phyloP scores from a whole-genome alignment of 257 asterid genomes.

The Handroanthus guayacan region DNA sequence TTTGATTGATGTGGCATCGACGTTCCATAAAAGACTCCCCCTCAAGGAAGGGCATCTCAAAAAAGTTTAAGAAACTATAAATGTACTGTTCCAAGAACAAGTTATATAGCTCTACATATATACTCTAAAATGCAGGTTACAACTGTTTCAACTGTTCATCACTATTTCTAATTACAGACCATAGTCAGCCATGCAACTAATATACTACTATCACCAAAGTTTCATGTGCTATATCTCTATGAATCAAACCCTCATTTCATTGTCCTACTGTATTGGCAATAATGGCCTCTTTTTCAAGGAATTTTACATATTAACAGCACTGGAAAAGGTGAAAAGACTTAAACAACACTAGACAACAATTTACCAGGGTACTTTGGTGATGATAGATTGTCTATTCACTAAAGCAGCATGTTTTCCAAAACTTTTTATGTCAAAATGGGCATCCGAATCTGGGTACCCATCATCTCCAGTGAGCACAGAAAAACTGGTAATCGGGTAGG shows the following conservation, averaged over 20 bases:
- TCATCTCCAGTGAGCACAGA: conserved; percentile 63
- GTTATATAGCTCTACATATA: conserved; percentile 29
- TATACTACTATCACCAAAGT: conserved; percentile 34
- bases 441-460: neutral
- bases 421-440: conserved; percentile 29
- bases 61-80: no score
- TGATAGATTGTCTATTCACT: conserved; percentile 25
- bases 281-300: conserved; percentile 27
- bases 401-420: conserved; percentile 33
- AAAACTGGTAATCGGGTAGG: conserved; percentile 75
- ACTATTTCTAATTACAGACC: conserved; percentile 29
- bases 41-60: no score
- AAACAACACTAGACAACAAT: conserved; percentile 52
- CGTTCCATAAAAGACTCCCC: no score
- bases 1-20: no score
- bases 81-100: neutral
- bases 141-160: conserved; percentile 36
- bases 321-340: conserved; percentile 15
- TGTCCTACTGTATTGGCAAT: conserved; percentile 43
- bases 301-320: conserved; percentile 40
- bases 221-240: conserved; percentile 24
- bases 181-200: conserved; percentile 31
- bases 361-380: conserved; percentile 32
- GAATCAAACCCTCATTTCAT: conserved; percentile 32
- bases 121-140: conserved; percentile 38